phyloP scores from a whole-genome alignment of 2,329 filamentous ascomycete genomes.

The Penicillium sp. region DNA sequence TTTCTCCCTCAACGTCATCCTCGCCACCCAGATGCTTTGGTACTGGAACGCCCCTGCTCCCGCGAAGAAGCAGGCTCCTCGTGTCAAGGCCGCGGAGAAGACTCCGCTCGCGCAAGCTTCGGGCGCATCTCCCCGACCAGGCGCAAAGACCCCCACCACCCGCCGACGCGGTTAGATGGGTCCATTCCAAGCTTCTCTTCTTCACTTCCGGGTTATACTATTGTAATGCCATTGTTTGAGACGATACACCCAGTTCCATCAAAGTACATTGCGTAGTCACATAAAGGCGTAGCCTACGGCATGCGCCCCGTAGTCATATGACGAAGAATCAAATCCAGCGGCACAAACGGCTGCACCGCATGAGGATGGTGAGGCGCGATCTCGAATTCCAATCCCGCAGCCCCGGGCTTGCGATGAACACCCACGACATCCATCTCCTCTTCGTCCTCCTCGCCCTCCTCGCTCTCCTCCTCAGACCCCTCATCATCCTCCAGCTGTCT shows the following conservation, averaged over 20 bases:
- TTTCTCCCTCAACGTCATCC: conserved; percentile 82
- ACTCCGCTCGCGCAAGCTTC: conserved; percentile 40
- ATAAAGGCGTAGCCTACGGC: conserved; percentile 2
- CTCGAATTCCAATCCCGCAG: conserved; percentile 37
- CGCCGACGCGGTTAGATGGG: conserved; percentile 54
- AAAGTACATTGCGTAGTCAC: neutral
- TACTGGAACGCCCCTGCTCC: conserved; percentile 77
- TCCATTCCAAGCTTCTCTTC: conserved; percentile 8
- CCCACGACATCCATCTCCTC: conserved; percentile 45
- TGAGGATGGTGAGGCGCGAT: conserved; percentile 32
- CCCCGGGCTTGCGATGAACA: conserved; percentile 35
- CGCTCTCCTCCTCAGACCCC: conserved; percentile 47
- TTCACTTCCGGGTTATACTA: conserved; percentile 12
- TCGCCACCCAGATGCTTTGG: conserved; percentile 89
- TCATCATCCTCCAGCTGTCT: conserved; percentile 60
- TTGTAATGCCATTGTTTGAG: conserved; percentile 15
- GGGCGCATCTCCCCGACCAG: conserved; percentile 44
- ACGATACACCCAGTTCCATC: neutral
- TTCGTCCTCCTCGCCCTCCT: conserved; percentile 57
- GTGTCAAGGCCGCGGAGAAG: conserved; percentile 31
- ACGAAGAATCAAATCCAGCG: conserved; percentile 51
- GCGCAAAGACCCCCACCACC: conserved; percentile 56
- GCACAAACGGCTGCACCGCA: conserved; percentile 34
- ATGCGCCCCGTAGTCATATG: conserved; percentile 53
- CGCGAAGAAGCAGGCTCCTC: conserved; percentile 37